These are phyloP conservation scores for Trichoderma polysporum DNA, from an alignment of 2,329 filamentous ascomycete species.

Conservation along the genomic window DNA sequence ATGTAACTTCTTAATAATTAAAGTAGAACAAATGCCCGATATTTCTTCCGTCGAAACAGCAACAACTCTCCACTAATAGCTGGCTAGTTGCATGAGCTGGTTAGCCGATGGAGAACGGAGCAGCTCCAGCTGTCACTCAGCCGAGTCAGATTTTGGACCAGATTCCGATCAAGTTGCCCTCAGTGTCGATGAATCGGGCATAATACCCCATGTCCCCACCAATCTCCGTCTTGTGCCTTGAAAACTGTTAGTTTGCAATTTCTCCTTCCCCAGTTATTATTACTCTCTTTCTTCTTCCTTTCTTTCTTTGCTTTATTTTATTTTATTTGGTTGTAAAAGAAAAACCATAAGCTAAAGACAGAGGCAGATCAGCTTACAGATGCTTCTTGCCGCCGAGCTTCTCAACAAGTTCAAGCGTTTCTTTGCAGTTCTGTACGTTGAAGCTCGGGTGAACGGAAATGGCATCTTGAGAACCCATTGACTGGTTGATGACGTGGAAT, in stretches of 20 bases:
- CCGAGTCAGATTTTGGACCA: conserved; percentile 32
- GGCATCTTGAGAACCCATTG: conserved; percentile 26
- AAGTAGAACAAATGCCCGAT: not conserved
- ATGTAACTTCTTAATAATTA: too few species aligned
- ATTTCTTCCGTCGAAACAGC: not conserved
- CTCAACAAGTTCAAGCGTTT: conserved; percentile 32
- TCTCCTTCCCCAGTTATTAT: not conserved
- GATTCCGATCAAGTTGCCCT: conserved; percentile 40
- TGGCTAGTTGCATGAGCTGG: not conserved
- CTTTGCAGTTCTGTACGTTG: conserved; percentile 35
- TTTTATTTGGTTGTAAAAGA: too few species aligned
- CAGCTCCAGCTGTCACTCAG: not conserved
- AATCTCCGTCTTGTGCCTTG: conserved; percentile 39
- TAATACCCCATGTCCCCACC: conserved; percentile 36
- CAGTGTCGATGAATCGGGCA: conserved; percentile 39
- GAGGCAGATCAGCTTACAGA: conserved; percentile 32
- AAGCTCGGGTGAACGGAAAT: conserved; percentile 37
- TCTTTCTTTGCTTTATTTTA: not conserved
- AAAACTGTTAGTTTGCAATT: conserved; percentile 10
- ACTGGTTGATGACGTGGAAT: conserved; percentile 31
- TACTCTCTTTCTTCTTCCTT: not conserved
- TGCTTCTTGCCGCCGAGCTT: conserved; percentile 36
- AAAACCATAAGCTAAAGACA: not conserved
- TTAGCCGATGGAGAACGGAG: not conserved
- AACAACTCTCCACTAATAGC: not conserved